Conservation (phyloP, 2,329 filamentous ascomycete species). For the Aspergillus chevalieri region DNA sequence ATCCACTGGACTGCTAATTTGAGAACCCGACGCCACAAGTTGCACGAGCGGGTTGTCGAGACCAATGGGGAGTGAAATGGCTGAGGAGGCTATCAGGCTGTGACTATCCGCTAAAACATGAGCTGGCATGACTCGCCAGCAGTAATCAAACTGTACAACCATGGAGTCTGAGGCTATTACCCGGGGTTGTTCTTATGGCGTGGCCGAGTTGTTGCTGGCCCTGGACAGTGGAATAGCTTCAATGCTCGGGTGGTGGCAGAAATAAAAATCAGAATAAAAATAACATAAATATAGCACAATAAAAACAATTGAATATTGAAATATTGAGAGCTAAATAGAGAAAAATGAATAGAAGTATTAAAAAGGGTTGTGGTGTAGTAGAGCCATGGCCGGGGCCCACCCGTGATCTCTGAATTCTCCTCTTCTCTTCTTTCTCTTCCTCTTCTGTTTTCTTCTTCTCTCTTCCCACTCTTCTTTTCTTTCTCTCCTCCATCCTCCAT, state of each 20-base stretch:
- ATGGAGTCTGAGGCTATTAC: too few relatives aligned
- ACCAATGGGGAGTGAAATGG: too few relatives aligned
- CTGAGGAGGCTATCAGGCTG: too few relatives aligned
- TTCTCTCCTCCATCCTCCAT: conserved; percentile 2
- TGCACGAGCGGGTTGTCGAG: too few relatives aligned
- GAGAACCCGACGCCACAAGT: too few relatives aligned
- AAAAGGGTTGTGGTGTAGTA: background rate
- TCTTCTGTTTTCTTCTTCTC: conserved; percentile 4
- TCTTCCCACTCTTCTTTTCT: background rate
- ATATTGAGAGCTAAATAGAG: background rate
- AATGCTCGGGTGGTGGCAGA: background rate
- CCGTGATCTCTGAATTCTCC: conserved; percentile 1
- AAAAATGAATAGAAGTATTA: background rate
- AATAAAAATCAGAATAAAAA: background rate
- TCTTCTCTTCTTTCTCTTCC: conserved; percentile 9
- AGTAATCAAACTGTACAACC: too few relatives aligned
- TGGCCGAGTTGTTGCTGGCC: too few relatives aligned
- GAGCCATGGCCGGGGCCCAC: background rate
- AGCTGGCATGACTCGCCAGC: too few relatives aligned
- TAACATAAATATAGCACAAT: background rate
- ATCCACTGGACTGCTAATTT: too few relatives aligned
- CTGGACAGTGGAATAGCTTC: too few relatives aligned
- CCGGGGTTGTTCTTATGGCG: too few relatives aligned
- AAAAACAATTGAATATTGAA: background rate
- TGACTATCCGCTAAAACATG: too few relatives aligned